Base-by-base conservation (phyloP, 1,139 yeast species). In the Nematodospora anomalae region DNA sequence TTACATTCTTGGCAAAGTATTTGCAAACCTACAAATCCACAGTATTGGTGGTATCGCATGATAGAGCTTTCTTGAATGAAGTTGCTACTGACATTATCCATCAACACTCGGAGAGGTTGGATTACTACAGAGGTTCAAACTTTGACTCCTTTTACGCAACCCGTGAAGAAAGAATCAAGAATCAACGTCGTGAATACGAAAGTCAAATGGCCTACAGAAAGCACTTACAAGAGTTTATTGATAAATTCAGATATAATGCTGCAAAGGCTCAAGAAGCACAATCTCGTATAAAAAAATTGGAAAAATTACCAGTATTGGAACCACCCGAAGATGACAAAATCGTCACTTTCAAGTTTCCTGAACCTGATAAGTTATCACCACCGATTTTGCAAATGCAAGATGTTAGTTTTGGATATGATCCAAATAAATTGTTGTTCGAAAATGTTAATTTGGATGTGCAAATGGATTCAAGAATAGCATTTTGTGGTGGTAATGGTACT, bases 401-500 rank as follows among this genome's bases (percentile, higher is more conserved):
- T 43, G 97, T 92, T 40, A 70, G 87, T 0, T 92, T 94, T 57
- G 96, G 96, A 25, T 92, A 92, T 61, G 64, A 64, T 38, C 81
- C 85, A 3, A 70, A 71, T 4, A 80, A 80, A 46, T 65, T 84
- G 13, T 60, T 77, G 42, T 68, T 92, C 47, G 73, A 74, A 28
- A 70, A 88, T 53, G 97, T 90, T 27, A 96, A 89, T 51, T 63
- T 92, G 48, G 96, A 89, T 50, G 88, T 92, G 34, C 95, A 88
- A 61, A 74, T 92, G 85, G 88, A 89, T 52, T 89, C 97, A 3
- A 79, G 98, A 62, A 85, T 92, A 50, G 98, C 97, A 1, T 74
- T 92, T 48, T 96, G 92, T 41, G 99, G 99, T 75, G 97, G 97
- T 47, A 92, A 92, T 61, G 99, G 99, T 70, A 88, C 97, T 55